phyloP scores from a whole-genome alignment of 179 eudicot genomes.

The Beta lomatogona region DNA sequence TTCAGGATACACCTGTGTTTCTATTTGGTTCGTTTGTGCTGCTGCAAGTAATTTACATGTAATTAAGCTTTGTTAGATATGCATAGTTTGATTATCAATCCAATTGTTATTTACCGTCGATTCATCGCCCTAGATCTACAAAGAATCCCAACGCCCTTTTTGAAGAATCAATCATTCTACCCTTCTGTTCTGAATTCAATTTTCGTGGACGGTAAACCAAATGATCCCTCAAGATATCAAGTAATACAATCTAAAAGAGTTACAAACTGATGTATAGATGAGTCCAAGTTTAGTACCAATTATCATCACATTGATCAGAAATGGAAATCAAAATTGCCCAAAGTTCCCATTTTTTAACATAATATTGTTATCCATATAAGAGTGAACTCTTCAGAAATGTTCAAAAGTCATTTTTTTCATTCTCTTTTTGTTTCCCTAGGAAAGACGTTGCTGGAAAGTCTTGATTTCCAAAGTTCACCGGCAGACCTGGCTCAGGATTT shows the following conservation, averaged over 20 bases:
- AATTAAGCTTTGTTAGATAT: too few species aligned
- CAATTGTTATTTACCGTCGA: too few species aligned
- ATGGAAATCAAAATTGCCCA: not conserved
- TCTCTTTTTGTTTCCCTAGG: not conserved
- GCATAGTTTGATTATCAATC: too few species aligned
- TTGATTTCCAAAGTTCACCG: not conserved
- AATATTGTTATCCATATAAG: not conserved
- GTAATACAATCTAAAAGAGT: not conserved
- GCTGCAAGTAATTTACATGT: not conserved
- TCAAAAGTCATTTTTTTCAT: not conserved
- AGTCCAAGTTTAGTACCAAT: not conserved
- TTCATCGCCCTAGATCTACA: too few species aligned
- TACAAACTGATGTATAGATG: not conserved
- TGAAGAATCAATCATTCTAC: too few species aligned
- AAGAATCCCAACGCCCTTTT: not conserved
- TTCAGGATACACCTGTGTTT: not conserved
- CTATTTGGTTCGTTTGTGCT: not conserved
- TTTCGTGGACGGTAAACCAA: not conserved
- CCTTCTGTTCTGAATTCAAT: not conserved
- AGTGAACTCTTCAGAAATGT: not conserved
- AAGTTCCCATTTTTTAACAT: not conserved
- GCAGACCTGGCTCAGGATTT: slow-evolving; percentile 10
- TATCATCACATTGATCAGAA: not conserved
- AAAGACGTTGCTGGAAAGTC: slow-evolving; percentile 1
- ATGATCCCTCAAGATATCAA: not conserved